Evolutionary conservation across 176 grass and related monocot species (phyloP).

Genomic region (Urochloa ruziziensis): DNA sequence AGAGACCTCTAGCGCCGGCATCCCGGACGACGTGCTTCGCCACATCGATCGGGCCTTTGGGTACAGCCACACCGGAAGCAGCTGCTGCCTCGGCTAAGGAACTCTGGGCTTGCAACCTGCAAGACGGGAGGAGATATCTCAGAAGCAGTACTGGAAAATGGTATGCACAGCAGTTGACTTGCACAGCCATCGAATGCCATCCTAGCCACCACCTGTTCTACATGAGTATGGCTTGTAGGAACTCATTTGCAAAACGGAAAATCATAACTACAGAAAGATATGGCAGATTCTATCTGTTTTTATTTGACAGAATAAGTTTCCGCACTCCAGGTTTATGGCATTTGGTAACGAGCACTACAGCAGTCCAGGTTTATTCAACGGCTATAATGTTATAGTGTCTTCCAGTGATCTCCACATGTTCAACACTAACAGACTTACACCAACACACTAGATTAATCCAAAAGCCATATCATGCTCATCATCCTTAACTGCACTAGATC

Average conservation of each 20-base stretch:
- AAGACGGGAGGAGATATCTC: not conserved
- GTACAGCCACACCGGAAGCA: conserved; percentile 36
- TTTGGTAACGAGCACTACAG: not conserved
- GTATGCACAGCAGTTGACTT: not conserved
- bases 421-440: too few relatives aligned
- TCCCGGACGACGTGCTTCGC: conserved; percentile 74
- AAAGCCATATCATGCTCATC: too few relatives aligned
- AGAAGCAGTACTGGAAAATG: not conserved
- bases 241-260: not conserved
- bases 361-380: too few relatives aligned
- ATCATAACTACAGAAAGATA: not conserved
- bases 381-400: too few relatives aligned
- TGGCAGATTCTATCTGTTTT: not conserved
- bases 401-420: too few relatives aligned
- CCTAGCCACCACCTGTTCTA: not conserved
- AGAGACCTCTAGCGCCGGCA: conserved; percentile 60
- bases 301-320: not conserved
- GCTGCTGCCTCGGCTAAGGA: conserved; percentile 38
- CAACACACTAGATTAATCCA: too few relatives aligned
- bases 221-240: not conserved
- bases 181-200: not conserved
- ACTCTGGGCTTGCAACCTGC: conserved; percentile 88
- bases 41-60: conserved; percentile 84
- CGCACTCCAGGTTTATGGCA: not conserved
- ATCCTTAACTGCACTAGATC: too few relatives aligned